Evolutionary conservation across 78 protist genomes (phyloP), one percentile per base, ranked within the genome.

Genomic region (Cavenderia fasciculata): DNA sequence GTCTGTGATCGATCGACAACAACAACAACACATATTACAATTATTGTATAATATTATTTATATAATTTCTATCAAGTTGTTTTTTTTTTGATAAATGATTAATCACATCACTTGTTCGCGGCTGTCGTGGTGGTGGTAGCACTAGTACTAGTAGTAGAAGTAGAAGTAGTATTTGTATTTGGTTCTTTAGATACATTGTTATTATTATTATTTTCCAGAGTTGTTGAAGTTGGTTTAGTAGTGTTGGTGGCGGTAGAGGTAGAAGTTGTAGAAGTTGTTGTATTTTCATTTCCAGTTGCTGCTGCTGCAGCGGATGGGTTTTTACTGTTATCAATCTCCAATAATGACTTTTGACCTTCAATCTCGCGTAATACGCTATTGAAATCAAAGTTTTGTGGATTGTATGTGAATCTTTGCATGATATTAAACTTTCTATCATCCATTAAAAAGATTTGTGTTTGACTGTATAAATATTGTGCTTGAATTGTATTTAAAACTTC

Each of bases 401-500:
- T 59, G 27, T 82, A 44, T 0, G 73, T 82, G 40, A 82, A 82
- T 18, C 59, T 68, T 56, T 82, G 69, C 78, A 82, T 68, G 33
- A 68, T 36, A 25, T 82, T 56, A 68, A 66, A 82, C 59, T 82
- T 82, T 19, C 21, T 82, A 44, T 82, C 90, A 21, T 82, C 90
- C 21, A 82, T 36, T 11, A 82, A 62, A n/a, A 66, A 82, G 25
- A 72, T 56, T 56, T 82, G 90, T 3, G 74, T 70, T 68, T 82
- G 90, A 27, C 68, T 43, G 49, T 82, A 82, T 6, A 82, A 52
- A 23, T 46, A 82, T 29, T 65, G 70, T 27, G 90, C 90, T 57
- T 82, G 90, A 52, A 47, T 41, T 25, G 63, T 41, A 68, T 68
- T 82, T 52, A 82, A 68, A 8, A 82, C 90, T 38, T 82, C 90